These are phyloP conservation scores for Hibiscus mutabilis DNA, from an alignment of 345 rosid genomes.

Conservation along the genomic window DNA sequence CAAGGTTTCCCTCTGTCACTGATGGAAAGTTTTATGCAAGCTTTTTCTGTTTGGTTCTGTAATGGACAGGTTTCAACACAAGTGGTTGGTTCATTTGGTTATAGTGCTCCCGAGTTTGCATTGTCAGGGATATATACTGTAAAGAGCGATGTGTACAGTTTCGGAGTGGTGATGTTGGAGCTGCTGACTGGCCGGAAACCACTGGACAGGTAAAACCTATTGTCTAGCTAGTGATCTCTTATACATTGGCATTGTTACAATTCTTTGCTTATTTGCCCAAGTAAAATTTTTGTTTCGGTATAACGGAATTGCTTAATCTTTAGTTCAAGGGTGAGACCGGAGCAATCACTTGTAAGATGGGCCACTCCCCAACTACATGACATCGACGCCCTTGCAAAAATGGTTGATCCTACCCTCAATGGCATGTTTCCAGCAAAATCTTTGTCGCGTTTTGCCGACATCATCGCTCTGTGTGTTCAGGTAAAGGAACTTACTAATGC, in stretches of 20 bases:
- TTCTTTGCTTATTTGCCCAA: neutral
- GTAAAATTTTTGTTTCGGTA: neutral
- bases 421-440: conserved; percentile 99
- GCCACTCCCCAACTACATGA: conserved; percentile 97
- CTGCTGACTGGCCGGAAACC: conserved; percentile 95
- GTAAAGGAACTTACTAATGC: conserved; percentile 34
- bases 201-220: conserved; percentile 70
- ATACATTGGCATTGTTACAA: neutral
- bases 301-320: conserved; percentile 25
- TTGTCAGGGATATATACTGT: conserved; percentile 92
- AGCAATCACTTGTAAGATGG: conserved; percentile 99
- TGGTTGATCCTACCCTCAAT: conserved; percentile 90
- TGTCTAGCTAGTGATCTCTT: neutral
- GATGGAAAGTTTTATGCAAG: neutral
- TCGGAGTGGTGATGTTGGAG: conserved; percentile 99
- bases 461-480: conserved; percentile 95
- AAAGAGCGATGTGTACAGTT: conserved; percentile 96
- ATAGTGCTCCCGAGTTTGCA: conserved; percentile 98
- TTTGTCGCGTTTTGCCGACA: conserved; percentile 94
- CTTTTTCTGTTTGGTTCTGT: neutral
- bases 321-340: conserved; percentile 85
- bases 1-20: neutral
- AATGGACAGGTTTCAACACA: conserved; percentile 72
- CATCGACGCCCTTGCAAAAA: conserved; percentile 90
- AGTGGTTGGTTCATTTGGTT: conserved; percentile 96